Conservation (phyloP, 352 stramenopile genomes). For the Phytopythium vexans region DNA sequence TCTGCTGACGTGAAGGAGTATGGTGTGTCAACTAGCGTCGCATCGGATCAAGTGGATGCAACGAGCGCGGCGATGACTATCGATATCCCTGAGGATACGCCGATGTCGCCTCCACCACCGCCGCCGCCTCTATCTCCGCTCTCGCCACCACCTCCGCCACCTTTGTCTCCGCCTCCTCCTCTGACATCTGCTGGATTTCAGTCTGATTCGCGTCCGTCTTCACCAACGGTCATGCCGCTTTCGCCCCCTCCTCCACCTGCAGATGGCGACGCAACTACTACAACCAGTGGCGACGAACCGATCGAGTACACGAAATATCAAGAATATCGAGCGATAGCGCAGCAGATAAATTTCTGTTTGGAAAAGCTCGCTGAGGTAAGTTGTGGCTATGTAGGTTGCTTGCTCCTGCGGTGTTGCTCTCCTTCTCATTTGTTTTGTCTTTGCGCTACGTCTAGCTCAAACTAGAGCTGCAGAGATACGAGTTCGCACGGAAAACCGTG, state of each 20-base stretch:
- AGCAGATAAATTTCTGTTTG: conserved; percentile 79
- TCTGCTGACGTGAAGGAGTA: conserved; percentile 4
- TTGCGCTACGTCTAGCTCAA: conserved; percentile 43
- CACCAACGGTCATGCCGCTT: conserved; percentile 34
- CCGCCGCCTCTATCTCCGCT: conserved; percentile 48
- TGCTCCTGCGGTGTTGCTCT: background rate
- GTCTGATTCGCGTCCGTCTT: conserved; percentile 20
- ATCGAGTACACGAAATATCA: conserved; percentile 79
- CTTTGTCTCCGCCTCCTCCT: conserved; percentile 10
- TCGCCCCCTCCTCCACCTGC: conserved; percentile 20
- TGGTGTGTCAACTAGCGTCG: background rate
- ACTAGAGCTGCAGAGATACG: conserved; percentile 81
- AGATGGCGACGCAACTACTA: conserved; percentile 1
- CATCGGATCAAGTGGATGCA: background rate
- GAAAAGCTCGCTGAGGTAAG: conserved; percentile 71
- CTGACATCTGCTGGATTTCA: no score
- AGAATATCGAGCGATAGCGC: conserved; percentile 62
- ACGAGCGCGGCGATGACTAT: background rate
- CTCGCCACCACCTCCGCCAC: conserved; percentile 32
- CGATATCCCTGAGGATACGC: conserved; percentile 1
- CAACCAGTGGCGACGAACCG: conserved; percentile 12
- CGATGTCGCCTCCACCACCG: conserved; percentile 30
- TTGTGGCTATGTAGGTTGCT: background rate
- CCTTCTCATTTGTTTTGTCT: conserved; percentile 7
- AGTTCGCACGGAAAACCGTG: conserved; percentile 65